Evolutionary conservation across 768 basidiomycete species (phyloP).

Genomic region (Symmetrospora coprosmae): DNA sequence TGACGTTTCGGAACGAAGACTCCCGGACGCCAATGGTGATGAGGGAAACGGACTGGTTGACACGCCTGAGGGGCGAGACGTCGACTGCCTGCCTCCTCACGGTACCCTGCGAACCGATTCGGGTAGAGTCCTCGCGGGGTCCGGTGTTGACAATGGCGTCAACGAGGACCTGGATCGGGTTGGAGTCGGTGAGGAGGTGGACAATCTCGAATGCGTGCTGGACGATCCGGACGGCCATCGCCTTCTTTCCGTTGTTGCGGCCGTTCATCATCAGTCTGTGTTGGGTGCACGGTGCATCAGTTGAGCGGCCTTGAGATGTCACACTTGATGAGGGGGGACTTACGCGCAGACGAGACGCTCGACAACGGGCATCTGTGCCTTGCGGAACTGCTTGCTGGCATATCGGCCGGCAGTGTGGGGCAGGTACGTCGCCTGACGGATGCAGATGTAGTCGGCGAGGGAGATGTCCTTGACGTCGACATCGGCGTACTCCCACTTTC

Average conservation of each 20-base stretch:
- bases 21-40: constrained; percentile 97
- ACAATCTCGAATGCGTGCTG: constrained; percentile 99
- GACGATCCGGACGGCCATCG: constrained; percentile 96
- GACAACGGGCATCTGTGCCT: constrained; percentile 99
- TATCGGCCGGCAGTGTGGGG: constrained; percentile 99
- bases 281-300: not conserved
- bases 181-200: constrained; percentile 98
- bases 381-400: constrained; percentile 99
- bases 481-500: constrained; percentile 79
- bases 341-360: constrained; percentile 96
- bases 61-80: constrained; percentile 91
- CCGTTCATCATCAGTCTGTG: constrained; percentile 98
- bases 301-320: not conserved
- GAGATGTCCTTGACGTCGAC: constrained; percentile 99
- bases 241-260: constrained; percentile 99
- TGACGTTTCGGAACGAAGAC: constrained; percentile 99
- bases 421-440: constrained; percentile 82
- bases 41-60: constrained; percentile 92
- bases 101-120: constrained; percentile 98
- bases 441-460: constrained; percentile 96
- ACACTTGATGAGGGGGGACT: constrained; percentile 28
- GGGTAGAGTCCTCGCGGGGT: constrained; percentile 97
- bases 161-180: constrained; percentile 92
- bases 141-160: constrained; percentile 99
- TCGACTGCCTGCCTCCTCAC: constrained; percentile 99